Conservation (phyloP, 73 alveolate genomes). For the Paramecium primaurelia region DNA sequence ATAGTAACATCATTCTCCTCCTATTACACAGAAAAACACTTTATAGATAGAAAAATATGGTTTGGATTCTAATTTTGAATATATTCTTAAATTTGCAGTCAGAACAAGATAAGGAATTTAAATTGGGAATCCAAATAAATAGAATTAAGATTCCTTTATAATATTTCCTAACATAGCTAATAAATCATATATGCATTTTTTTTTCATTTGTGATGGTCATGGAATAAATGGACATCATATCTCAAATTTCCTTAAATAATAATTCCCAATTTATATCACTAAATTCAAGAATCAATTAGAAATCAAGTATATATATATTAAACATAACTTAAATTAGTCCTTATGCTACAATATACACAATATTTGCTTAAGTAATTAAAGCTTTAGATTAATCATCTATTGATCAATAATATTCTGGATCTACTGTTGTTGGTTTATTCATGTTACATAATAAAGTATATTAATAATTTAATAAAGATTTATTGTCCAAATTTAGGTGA, state of each 20-base stretch:
- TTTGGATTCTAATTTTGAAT: background rate
- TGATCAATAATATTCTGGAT: background rate
- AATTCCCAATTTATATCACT: background rate
- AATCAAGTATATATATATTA: background rate
- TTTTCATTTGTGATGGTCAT: slow-evolving; percentile 41
- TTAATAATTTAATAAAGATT: background rate
- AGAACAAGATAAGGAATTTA: background rate
- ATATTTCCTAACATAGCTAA: background rate
- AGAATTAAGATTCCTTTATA: background rate
- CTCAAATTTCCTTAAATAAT: background rate
- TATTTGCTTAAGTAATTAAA: background rate
- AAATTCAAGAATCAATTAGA: background rate
- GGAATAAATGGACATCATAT: slow-evolving; percentile 42
- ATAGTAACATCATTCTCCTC: background rate
- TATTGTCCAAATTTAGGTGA: slow-evolving; percentile 91
- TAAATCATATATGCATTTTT: background rate
- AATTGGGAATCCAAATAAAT: background rate
- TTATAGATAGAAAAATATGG: background rate
- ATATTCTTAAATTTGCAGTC: background rate
- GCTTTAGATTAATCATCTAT: background rate
- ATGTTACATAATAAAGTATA: background rate
- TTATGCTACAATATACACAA: background rate
- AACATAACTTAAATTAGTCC: background rate
- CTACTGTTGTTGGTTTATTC: background rate
- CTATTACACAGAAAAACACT: background rate